Percentiles rank a stretch among this genome's conserved stretches.
These are phyloP conservation scores for Tricholomella constricta DNA, from an alignment of 768 basidiomycete genomes.

Conservation along the genomic window DNA sequence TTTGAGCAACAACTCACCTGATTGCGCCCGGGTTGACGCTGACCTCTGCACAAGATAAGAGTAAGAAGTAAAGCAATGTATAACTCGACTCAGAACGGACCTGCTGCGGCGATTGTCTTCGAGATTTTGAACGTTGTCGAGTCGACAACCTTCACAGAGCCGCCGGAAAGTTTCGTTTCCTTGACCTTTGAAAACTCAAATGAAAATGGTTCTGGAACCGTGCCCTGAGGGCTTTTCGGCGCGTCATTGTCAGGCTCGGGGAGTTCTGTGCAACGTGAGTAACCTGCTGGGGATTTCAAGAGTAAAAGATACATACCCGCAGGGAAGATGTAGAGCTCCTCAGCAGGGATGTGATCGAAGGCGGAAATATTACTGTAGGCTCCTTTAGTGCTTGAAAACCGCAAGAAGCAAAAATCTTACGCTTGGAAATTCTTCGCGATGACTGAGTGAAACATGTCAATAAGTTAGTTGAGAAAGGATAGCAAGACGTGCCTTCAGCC, in stretches of 20 bases:
- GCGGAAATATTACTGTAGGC: conserved; percentile 30
- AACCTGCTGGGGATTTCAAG: neutral
- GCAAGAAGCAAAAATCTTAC: conserved; percentile 13
- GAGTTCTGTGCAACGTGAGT: conserved; percentile 25
- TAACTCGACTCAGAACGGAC: conserved; percentile 5
- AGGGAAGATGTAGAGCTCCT: conserved; percentile 57
- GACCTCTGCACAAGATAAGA: conserved; percentile 36
- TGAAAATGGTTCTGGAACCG: conserved; percentile 45
- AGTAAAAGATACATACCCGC: conserved; percentile 29
- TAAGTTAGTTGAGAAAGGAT: neutral
- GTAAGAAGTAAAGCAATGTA: neutral
- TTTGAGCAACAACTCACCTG: conserved; percentile 31
- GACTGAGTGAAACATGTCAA: conserved; percentile 25
- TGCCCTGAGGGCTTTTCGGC: conserved; percentile 45
- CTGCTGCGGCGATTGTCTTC: conserved; percentile 53
- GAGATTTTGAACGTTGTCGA: conserved; percentile 53
- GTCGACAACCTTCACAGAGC: conserved; percentile 53
- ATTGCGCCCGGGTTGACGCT: conserved; percentile 60
- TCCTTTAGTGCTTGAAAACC: neutral
- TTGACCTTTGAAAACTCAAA: conserved; percentile 49
- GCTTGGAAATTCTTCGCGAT: conserved; percentile 55
- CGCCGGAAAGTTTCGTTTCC: conserved; percentile 46
- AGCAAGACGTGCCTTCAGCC: conserved; percentile 38
- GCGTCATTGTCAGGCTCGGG: conserved; percentile 36
- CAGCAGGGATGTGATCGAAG: conserved; percentile 44